Evolutionary conservation across 192 early-diverging fungal species (phyloP), one percentile per base, ranked within the genome.

Genomic region (Rhizophlyctis rosea): DNA sequence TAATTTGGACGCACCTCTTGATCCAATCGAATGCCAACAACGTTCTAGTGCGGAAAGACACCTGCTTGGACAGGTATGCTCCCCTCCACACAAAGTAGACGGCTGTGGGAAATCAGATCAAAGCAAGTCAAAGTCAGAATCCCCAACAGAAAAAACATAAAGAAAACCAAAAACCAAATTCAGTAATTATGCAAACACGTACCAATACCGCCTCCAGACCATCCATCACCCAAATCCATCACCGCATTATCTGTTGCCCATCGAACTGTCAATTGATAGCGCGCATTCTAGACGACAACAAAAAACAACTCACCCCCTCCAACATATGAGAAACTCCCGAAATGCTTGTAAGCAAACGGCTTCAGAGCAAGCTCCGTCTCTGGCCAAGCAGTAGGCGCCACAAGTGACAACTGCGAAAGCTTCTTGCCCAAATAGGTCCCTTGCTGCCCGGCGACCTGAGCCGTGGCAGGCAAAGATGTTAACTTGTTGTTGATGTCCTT

Each of bases 381-480:
- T 3, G 32, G 35, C 58, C 52, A 60, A 27, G 47, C 51, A 11
- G 4, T 5, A 9, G 24, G 23, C 24, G 36, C 25, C 21, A 36
- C 24, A 23, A 34, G 13, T 0, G 65, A 59, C 3, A 72, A 47
- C 44, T 50, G 14, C 60, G 71, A 72, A 1, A 78, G 54, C 50
- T 68, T 62, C 9, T 62, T 57, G 4, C 65, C 72, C 21, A 78
- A 53, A 50, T 72, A 75, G 4, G 33, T 50, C 1, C 76, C 76
- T 55, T 78, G 56, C 39, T 76, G 73, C 3, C 70, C 50, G 21
- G 76, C 72, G 1, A 77, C 72, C 57, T 76, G 71, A 0, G 76
- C 76, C 13, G 76, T 78, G 0, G 76, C 70, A 2, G 76, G 70
- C 5, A 76, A 61, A 5, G 70, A 69, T 18, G 76, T 78, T 11